Evolutionary conservation across 768 basidiomycete species (phyloP), one percentile per base, ranked within the genome.

Genomic region (Mycena maculata): DNA sequence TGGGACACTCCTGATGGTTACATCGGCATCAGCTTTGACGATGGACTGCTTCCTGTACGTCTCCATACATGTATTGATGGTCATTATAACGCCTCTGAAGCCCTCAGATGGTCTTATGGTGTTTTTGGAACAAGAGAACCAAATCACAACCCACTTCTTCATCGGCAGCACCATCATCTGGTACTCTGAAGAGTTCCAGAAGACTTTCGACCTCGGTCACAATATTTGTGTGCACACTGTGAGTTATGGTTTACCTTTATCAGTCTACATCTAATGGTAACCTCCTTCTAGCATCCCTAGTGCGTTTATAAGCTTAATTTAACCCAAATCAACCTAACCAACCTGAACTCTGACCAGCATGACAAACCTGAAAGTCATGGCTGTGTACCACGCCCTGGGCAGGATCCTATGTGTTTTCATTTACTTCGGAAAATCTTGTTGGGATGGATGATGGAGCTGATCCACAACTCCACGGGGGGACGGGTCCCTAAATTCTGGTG

Each of bases 61-160:
- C 7, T 10, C 36, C 5, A 30, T 20, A 20, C 38, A 10, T 42
- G 4, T 33, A 44, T 22, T 20, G 9, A 22, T 42, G 2, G 8
- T 11, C 13, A 52, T 53, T 20, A n/a, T 50, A 28, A 31, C 20
- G 25, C 38, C 11, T 7, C 2, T n/a, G 6, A 30, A 86, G 86
- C 60, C 79, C 13, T 84, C 85, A 15, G 70, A 72, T 1, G 63
- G 67, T 11, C 85, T 98, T n/a, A 86, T 92, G 71, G 73, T 85
- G 9, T 96, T 93, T 77, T 81, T 98, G 53, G 69, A 83, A 63
- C 60, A 80, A 20, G 84, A 95, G 62, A 87, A 90, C 66, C 78
- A 88, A 60, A 84, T 77, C 22, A 90, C 88, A 3, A 96, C 95
- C 6, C 94, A 96, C 76, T 97, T 96, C 78, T 87, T 95, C 83